These are phyloP conservation scores for Hypoxylon sp. DNA, from an alignment of 2,329 filamentous ascomycete species.

Conservation along the genomic window DNA sequence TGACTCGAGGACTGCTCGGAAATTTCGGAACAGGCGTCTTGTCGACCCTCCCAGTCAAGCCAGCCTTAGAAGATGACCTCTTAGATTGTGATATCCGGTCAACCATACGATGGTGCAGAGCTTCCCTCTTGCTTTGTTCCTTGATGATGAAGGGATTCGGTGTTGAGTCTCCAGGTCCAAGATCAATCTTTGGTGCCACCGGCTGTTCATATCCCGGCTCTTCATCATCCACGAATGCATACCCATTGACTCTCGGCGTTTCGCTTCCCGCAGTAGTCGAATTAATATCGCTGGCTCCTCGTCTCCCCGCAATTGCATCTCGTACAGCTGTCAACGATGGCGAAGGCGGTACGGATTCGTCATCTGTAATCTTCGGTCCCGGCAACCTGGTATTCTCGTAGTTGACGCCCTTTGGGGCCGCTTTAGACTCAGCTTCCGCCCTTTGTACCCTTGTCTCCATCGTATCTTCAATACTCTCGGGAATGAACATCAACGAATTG, in stretches of 20 bases:
- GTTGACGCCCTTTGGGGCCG: conserved; percentile 81
- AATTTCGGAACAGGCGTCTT: conserved; percentile 78
- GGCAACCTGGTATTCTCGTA: conserved; percentile 89
- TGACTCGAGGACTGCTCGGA: conserved; percentile 74
- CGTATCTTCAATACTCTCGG: conserved; percentile 74
- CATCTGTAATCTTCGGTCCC: conserved; percentile 59
- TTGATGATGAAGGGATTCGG: conserved; percentile 86
- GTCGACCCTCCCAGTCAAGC: conserved; percentile 72
- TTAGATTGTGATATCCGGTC: conserved; percentile 83
- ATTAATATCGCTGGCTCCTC: conserved; percentile 74
- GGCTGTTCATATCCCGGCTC: conserved; percentile 66
- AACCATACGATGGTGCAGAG: conserved; percentile 87
- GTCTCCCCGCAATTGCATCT: conserved; percentile 84
- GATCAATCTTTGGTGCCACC: conserved; percentile 64
- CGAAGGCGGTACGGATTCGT: conserved; percentile 73
- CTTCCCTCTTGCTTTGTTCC: conserved; percentile 82
- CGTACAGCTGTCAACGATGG: conserved; percentile 88
- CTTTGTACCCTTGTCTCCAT: conserved; percentile 75
- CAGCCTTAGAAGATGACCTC: conserved; percentile 71
- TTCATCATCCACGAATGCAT: conserved; percentile 92
- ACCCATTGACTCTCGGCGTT: conserved; percentile 93
- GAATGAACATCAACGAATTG: conserved; percentile 90
- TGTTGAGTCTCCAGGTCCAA: conserved; percentile 72
- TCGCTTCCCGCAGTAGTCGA: conserved; percentile 75
- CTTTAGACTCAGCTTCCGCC: conserved; percentile 78